These are phyloP conservation scores for Floccularia luteovirens DNA, from an alignment of 768 basidiomycete genomes.

Conservation along the genomic window DNA sequence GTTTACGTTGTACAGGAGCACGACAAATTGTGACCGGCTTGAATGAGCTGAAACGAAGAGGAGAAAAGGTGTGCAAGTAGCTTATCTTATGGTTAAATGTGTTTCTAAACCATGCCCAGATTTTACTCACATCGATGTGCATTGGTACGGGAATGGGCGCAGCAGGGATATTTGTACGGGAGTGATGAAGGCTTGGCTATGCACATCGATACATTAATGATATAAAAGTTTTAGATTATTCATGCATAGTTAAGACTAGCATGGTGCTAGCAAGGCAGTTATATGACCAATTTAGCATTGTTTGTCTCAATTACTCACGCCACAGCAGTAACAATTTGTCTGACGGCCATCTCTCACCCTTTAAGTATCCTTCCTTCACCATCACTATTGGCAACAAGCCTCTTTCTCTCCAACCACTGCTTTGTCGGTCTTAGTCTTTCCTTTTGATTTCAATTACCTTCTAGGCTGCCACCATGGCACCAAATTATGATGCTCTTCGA, in stretches of 20 bases:
- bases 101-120: conserved; percentile 23
- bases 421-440: conserved; percentile 14
- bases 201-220: neutral
- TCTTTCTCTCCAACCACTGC: conserved; percentile 11
- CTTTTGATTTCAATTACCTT: conserved; percentile 5
- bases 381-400: conserved; percentile 8
- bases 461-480: conserved; percentile 20
- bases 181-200: conserved; percentile 14
- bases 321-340: neutral
- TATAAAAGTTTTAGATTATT: neutral
- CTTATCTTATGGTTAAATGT: conserved; percentile 3
- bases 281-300: neutral
- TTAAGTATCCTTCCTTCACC: conserved; percentile 4
- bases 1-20: conserved; percentile 71
- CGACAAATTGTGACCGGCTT: conserved; percentile 83
- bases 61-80: conserved; percentile 45
- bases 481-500: conserved; percentile 22
- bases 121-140: conserved; percentile 87
- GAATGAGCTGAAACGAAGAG: conserved; percentile 60
- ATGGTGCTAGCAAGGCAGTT: neutral
- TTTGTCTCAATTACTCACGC: neutral
- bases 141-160: conserved; percentile 93
- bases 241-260: neutral
- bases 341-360: neutral
- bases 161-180: conserved; percentile 64